These are phyloP conservation scores for Austroboletus novae-zelandiae DNA, from an alignment of 1,284 basidiomycete species.

Conservation along the genomic window DNA sequence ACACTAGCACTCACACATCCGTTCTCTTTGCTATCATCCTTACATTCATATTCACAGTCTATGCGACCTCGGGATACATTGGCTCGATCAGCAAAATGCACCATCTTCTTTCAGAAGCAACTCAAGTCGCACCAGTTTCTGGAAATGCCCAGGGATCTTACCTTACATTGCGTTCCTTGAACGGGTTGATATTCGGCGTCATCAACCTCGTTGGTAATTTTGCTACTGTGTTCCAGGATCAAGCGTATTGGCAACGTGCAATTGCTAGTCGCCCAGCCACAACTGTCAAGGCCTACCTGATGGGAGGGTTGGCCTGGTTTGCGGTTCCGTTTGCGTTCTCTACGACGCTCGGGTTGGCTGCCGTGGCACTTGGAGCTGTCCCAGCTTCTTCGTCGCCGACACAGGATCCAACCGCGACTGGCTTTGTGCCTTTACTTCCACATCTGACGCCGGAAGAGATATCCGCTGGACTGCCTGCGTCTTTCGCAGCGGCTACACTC, in stretches of 20 bases:
- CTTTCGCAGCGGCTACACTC: slow-evolving; percentile 76
- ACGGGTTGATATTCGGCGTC: slow-evolving; percentile 85
- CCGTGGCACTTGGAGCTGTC: slow-evolving; percentile 62
- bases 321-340: slow-evolving; percentile 80
- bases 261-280: slow-evolving; percentile 81
- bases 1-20: slow-evolving; percentile 67
- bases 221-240: slow-evolving; percentile 76
- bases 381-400: slow-evolving; percentile 27
- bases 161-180: slow-evolving; percentile 76
- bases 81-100: slow-evolving; percentile 60
- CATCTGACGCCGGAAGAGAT: slow-evolving; percentile 62
- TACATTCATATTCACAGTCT: slow-evolving; percentile 70
- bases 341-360: slow-evolving; percentile 80
- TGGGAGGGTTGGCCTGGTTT: slow-evolving; percentile 90
- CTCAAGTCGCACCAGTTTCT: slow-evolving; percentile 46
- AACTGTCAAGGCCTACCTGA: slow-evolving; percentile 86
- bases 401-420: slow-evolving; percentile 21
- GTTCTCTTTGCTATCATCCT: slow-evolving; percentile 83
- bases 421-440: slow-evolving; percentile 67
- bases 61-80: slow-evolving; percentile 66
- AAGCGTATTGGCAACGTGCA: slow-evolving; percentile 83
- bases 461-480: slow-evolving; percentile 80
- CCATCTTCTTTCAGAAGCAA: slow-evolving; percentile 53
- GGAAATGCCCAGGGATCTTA: slow-evolving; percentile 73
- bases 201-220: slow-evolving; percentile 87